Evolutionary conservation across 805 yeast species (phyloP).

Genomic region (Crinitomyces ghanaensis): DNA sequence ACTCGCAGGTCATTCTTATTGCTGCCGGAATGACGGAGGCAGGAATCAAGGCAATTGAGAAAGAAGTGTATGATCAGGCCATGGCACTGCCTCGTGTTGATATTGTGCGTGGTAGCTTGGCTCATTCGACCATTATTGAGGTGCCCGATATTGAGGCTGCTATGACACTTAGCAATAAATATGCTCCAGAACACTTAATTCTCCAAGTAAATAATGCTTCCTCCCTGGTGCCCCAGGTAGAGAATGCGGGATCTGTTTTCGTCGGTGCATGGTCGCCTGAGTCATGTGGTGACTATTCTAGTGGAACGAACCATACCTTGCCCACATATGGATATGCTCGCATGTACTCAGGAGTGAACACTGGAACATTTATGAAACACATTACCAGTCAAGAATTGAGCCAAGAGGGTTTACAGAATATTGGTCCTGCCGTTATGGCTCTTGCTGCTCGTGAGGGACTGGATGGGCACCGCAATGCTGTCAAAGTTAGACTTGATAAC

Average conservation of each 20-base stretch:
- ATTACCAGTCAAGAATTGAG: conserved; percentile 89
- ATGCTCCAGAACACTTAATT: conserved; percentile 97
- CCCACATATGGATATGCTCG: conserved; percentile 98
- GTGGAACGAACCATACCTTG: conserved; percentile 96
- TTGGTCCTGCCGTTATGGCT: conserved; percentile 94
- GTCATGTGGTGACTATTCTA: conserved; percentile 95
- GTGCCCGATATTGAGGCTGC: conserved; percentile 71
- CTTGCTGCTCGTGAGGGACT: conserved; percentile 94
- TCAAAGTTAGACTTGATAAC: conserved; percentile 75
- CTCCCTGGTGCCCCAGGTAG: conserved; percentile 56
- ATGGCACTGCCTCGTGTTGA: conserved; percentile 78
- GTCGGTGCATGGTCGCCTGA: conserved; percentile 97
- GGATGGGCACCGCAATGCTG: conserved; percentile 96
- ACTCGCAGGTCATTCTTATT: conserved; percentile 88
- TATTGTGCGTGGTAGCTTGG: conserved; percentile 82
- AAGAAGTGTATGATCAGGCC: conserved; percentile 80
- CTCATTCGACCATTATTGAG: conserved; percentile 73
- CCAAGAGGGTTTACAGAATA: conserved; percentile 69
- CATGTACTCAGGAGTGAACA: conserved; percentile 95
- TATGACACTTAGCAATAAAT: conserved; percentile 71
- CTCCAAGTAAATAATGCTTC: conserved; percentile 77
- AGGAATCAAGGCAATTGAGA: conserved; percentile 60
- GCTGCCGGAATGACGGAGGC: conserved; percentile 59
- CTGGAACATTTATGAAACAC: conserved; percentile 89
- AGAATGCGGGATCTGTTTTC: conserved; percentile 92